These are phyloP conservation scores for Tetradesmus obliquus DNA, from an alignment of 139 green algal species.

Conservation along the genomic window DNA sequence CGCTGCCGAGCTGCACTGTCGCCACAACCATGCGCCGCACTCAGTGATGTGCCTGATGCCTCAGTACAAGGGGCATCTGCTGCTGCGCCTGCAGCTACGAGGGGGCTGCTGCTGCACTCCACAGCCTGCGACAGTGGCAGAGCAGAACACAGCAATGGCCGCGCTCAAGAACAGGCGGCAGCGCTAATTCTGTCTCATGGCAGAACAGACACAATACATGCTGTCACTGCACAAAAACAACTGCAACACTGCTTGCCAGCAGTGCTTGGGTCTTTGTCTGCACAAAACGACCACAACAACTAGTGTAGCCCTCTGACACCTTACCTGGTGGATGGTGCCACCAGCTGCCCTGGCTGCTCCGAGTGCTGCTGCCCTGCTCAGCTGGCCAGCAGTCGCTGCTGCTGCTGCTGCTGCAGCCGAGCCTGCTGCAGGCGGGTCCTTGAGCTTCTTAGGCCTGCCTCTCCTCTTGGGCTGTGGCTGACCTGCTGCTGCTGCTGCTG, in stretches of 20 bases:
- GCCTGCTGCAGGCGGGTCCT: background rate
- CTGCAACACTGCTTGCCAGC: too few relatives aligned
- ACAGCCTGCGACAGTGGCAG: too few relatives aligned
- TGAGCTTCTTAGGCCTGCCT: background rate
- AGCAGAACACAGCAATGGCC: too few relatives aligned
- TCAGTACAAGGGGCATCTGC: background rate
- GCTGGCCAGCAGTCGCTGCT: background rate
- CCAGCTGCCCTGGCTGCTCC: background rate
- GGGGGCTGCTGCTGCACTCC: constrained; percentile 26
- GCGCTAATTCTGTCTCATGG: too few relatives aligned
- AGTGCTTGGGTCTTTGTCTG: background rate
- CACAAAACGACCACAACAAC: background rate
- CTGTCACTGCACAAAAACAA: too few relatives aligned
- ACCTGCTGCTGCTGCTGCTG: constrained; percentile 5
- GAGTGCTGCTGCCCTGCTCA: background rate
- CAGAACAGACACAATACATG: too few relatives aligned
- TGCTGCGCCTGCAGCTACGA: constrained; percentile 7
- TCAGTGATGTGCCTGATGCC: background rate
- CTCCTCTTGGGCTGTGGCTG: constrained; percentile 3
- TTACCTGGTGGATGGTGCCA: background rate
- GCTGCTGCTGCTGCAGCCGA: constrained; percentile 6
- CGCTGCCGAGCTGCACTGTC: background rate
- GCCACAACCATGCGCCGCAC: background rate
- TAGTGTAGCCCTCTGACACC: background rate
- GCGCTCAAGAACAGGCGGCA: too few relatives aligned